These are phyloP conservation scores for Choiromyces venosus DNA, from an alignment of 495 filamentous ascomycete species.

Conservation along the genomic window DNA sequence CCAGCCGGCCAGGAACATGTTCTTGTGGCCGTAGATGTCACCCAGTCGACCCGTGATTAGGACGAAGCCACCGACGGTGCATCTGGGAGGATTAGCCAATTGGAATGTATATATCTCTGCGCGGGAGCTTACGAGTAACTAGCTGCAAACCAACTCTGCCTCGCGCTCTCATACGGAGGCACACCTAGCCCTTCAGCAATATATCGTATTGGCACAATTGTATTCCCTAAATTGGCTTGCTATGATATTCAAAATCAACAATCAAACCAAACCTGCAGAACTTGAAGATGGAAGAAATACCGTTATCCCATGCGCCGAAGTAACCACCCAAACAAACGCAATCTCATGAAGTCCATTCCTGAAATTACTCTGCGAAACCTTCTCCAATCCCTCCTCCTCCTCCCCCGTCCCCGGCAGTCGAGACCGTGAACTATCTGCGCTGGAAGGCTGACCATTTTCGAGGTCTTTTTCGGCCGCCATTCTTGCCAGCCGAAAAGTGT, in stretches of 20 bases:
- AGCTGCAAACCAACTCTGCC: conserved; percentile 45
- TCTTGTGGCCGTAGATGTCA: conserved; percentile 60
- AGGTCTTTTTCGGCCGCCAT: conserved; percentile 14
- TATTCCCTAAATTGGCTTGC: conserved; percentile 39
- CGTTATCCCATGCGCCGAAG: conserved; percentile 38
- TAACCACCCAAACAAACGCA: conserved; percentile 34
- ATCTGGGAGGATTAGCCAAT: conserved; percentile 17
- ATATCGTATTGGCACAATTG: conserved; percentile 27
- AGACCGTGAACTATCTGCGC: neutral
- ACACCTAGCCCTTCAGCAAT: conserved; percentile 31
- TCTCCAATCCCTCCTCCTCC: neutral
- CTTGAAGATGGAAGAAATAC: conserved; percentile 12
- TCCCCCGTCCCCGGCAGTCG: neutral
- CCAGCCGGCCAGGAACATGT: conserved; percentile 56
- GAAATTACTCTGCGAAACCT: conserved; percentile 14
- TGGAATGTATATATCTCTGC: too few relatives aligned
- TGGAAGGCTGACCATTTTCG: conserved; percentile 4
- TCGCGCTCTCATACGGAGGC: conserved; percentile 1
- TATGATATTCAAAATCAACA: neutral
- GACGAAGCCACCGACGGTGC: conserved; percentile 62
- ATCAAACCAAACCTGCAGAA: too few relatives aligned
- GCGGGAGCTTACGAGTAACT: conserved; percentile 34
- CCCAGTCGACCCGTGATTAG: conserved; percentile 60
- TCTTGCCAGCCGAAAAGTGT: neutral
- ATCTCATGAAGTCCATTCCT: conserved; percentile 32